Evolutionary conservation across 768 basidiomycete genomes (phyloP).

Genomic region (Trametes cubensis): DNA sequence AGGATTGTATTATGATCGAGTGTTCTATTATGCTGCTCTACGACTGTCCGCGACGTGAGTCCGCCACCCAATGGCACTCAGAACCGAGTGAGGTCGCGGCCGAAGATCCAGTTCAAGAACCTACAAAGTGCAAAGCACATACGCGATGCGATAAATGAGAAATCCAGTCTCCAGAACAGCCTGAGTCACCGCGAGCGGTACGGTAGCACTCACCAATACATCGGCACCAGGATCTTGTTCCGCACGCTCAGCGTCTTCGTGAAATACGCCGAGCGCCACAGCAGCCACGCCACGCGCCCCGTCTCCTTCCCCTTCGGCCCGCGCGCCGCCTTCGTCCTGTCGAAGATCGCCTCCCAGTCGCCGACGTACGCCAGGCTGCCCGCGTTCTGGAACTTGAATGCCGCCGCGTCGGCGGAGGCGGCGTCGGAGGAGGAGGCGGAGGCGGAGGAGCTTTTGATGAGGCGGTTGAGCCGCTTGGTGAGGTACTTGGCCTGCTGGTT

Average conservation of each 20-base stretch:
- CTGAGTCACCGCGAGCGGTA: slow-evolving; percentile 1
- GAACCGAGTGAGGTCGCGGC: slow-evolving; percentile 72
- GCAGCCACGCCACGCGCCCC: slow-evolving; percentile 72
- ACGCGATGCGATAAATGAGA: too few species aligned
- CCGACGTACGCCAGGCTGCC: slow-evolving; percentile 84
- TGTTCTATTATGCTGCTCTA: not conserved
- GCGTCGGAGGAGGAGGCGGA: too few species aligned
- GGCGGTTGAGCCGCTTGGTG: slow-evolving; percentile 64
- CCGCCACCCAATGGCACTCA: slow-evolving; percentile 33
- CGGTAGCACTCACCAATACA: slow-evolving; percentile 54
- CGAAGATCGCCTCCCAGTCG: slow-evolving; percentile 81
- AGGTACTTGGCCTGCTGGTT: slow-evolving; percentile 76
- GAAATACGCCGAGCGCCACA: slow-evolving; percentile 84
- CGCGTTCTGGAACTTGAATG: slow-evolving; percentile 72
- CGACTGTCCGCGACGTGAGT: too few species aligned
- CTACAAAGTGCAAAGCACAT: slow-evolving; percentile 35
- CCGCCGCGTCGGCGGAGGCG: slow-evolving; percentile 37
- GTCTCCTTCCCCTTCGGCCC: slow-evolving; percentile 56
- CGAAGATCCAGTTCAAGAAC: slow-evolving; percentile 82
- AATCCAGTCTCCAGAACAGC: too few species aligned
- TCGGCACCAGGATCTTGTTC: slow-evolving; percentile 72
- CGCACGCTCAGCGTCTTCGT: slow-evolving; percentile 72
- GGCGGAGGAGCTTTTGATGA: slow-evolving; percentile 43
- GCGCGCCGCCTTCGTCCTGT: slow-evolving; percentile 54
- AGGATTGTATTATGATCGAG: not conserved